Base-by-base conservation (phyloP, 768 basidiomycete species). In the Trametes elegans region DNA sequence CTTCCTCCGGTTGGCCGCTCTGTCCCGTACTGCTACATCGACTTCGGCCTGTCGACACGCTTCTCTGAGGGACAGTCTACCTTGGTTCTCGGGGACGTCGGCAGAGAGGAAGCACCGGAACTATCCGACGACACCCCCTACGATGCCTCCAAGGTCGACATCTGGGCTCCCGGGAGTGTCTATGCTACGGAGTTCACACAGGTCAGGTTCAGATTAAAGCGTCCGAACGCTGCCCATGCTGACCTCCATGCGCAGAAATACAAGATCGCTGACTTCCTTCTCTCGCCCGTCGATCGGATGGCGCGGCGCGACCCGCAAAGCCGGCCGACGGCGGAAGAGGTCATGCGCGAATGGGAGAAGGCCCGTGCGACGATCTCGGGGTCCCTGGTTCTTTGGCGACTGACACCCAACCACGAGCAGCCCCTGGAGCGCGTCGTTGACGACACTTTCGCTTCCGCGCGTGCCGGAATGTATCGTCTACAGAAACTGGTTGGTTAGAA, bases 1-100 rank as follows among this genome's bases (percentile, higher is more conserved):
- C 57, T 70, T 11, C 56, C 70, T 2, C 67, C 73, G 26, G 69
- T 69, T 19, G 66, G 70, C 28, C 58, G 68, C 35, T 67, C 72
- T 4, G 72, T 76, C 6, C 69, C 70, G 3, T 63, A 66, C 52
- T 60, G 42, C 58, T 59, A 61, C 26, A 61, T 66, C 51, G 62
- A 66, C 55, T 66, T 64, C 43, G 62, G 61, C 1, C 46, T 64
- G 8, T 60, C 61, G 0, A 32, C 56, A 46, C 56, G 61, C 2
- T 64, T 65, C 36, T 28, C 44, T 0, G 27, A 19, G 9, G 58
- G 64, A 58, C 52, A 42, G 13, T 40, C 55, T 8, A 46, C 51
- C 0, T 31, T 49, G 8, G 58, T 64, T 0, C n/a, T 60, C 8
- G 68, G 66, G 0, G 24, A 23, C 16, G 38, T 62, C 8, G 66